phyloP scores from a whole-genome alignment of 495 filamentous ascomycete species.

The Aspergillus biplanus region DNA sequence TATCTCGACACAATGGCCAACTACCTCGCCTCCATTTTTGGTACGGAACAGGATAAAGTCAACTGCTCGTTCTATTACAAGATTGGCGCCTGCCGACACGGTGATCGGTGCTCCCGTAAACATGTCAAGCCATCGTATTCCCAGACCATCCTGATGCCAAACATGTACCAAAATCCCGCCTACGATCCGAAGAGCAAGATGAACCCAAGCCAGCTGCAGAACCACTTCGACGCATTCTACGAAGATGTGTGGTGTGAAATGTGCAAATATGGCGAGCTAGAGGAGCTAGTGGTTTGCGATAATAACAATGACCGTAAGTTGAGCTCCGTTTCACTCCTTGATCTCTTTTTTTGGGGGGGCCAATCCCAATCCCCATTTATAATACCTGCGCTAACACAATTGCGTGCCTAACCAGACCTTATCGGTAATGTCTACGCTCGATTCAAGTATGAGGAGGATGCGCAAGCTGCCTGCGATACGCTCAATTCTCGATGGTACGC shows the following conservation, averaged over 20 bases:
- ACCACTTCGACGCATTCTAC: slow-evolving; percentile 99
- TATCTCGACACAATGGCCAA: slow-evolving; percentile 68
- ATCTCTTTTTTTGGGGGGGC: not conserved
- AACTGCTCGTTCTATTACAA: slow-evolving; percentile 91
- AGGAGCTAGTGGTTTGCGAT: slow-evolving; percentile 89
- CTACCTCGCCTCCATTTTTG: slow-evolving; percentile 99
- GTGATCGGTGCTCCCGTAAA: slow-evolving; percentile 95
- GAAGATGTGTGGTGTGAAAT: slow-evolving; percentile 99
- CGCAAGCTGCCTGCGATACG: slow-evolving; percentile 89
- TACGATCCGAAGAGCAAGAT: slow-evolving; percentile 97
- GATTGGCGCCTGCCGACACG: slow-evolving; percentile 97
- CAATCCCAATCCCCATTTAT: not conserved
- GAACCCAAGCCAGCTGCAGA: slow-evolving; percentile 92
- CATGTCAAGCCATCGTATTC: slow-evolving; percentile 99
- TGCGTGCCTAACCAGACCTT: slow-evolving; percentile 60
- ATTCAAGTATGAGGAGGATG: slow-evolving; percentile 99
- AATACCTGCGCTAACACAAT: slow-evolving; percentile 25
- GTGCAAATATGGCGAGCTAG: slow-evolving; percentile 89
- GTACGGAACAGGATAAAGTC: slow-evolving; percentile 97
- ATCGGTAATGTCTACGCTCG: slow-evolving; percentile 99
- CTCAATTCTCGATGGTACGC: slow-evolving; percentile 97
- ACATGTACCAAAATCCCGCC: slow-evolving; percentile 98
- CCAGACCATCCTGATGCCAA: slow-evolving; percentile 96
- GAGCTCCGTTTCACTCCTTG: slow-evolving; percentile 1
- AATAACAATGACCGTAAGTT: slow-evolving; percentile 94